Evolutionary conservation across 129 eudicot genomes (phyloP).

Genomic region (Rutidosis leptorrhynchoides): DNA sequence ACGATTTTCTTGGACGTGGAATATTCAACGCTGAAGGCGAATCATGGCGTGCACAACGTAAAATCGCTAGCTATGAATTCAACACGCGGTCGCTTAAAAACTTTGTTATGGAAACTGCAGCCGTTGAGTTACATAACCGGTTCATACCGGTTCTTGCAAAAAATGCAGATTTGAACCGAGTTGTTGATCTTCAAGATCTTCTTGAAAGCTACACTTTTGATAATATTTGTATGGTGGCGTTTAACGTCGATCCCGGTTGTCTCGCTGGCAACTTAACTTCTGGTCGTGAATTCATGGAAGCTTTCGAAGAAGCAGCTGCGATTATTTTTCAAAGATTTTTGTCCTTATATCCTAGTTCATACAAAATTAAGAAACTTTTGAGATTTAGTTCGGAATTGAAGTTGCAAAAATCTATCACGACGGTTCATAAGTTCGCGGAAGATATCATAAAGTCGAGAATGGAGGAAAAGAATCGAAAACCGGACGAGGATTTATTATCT

Average conservation of each 20-base stretch:
- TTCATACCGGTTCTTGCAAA: conserved; percentile 50
- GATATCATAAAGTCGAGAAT: conserved; percentile 53
- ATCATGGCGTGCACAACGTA: conserved; percentile 64
- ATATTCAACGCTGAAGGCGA: conserved; percentile 81
- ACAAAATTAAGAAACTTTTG: conserved; percentile 36
- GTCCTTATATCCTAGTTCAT: conserved; percentile 31
- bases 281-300: conserved; percentile 59
- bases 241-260: conserved; percentile 70
- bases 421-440: conserved; percentile 61
- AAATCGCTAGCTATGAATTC: conserved; percentile 79
- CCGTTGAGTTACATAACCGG: conserved; percentile 41
- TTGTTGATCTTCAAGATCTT: conserved; percentile 72
- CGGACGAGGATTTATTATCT: conserved; percentile 64
- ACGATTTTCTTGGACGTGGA: conserved; percentile 74
- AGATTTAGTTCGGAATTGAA: conserved; percentile 50
- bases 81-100: conserved; percentile 58
- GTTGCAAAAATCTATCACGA: conserved; percentile 40
- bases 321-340: conserved; percentile 55
- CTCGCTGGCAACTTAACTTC: conserved; percentile 46
- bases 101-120: conserved; percentile 49
- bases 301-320: conserved; percentile 70
- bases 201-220: conserved; percentile 84
- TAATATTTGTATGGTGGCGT: conserved; percentile 69
- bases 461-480: conserved; percentile 30
- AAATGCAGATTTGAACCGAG: conserved; percentile 25